phyloP scores from a whole-genome alignment of 768 basidiomycete species.

The Glaciozyma martinii region DNA sequence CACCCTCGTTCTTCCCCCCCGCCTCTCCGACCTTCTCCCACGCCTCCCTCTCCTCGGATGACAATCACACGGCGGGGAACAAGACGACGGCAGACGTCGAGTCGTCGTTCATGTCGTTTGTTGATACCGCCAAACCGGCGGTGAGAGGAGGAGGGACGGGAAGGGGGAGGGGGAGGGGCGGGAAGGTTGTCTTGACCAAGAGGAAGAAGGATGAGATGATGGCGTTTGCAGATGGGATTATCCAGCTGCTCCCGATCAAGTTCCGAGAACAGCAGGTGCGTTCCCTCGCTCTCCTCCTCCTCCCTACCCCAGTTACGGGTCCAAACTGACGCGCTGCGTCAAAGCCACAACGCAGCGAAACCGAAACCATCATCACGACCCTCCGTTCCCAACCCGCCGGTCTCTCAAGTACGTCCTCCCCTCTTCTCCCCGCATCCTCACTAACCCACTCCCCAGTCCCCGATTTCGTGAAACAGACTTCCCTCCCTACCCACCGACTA shows the following conservation, averaged over 20 bases:
- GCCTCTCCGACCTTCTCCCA: neutral
- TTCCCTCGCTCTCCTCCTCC: no score
- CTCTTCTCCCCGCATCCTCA: no score
- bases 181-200: neutral
- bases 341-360: slow-evolving; percentile 9
- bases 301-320: neutral
- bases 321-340: no score
- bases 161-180: neutral
- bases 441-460: neutral
- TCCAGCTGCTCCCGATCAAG: slow-evolving; percentile 22
- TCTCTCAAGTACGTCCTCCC: neutral
- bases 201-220: slow-evolving; percentile 21
- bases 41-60: neutral
- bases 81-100: neutral
- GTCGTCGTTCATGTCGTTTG: slow-evolving; percentile 14
- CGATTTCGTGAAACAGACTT: neutral
- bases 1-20: neutral
- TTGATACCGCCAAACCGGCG: slow-evolving; percentile 9
- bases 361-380: slow-evolving; percentile 16
- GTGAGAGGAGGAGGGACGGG: slow-evolving; percentile 1
- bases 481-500: slow-evolving; percentile 21
- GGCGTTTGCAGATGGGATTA: slow-evolving; percentile 27
- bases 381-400: slow-evolving; percentile 7
- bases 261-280: slow-evolving; percentile 21
- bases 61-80: neutral